Conservation (phyloP, 768 basidiomycete genomes). For the Gymnopilus junonius region DNA sequence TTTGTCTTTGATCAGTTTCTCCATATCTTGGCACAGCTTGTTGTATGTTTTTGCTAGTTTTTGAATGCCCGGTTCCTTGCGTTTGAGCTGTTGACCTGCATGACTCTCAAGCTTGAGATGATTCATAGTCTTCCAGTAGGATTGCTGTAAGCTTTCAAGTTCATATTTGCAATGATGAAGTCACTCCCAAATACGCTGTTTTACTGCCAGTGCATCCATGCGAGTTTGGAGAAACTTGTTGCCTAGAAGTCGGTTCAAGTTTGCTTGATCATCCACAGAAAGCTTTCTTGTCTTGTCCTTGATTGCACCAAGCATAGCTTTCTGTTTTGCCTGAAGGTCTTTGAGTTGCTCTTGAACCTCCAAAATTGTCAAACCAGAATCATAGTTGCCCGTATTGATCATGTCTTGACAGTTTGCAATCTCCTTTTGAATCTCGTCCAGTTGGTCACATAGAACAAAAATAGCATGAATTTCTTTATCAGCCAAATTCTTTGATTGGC, state of each 20-base stretch:
- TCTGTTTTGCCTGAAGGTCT: too few relatives aligned
- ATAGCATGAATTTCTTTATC: conserved; percentile 7
- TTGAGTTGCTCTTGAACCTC: too few relatives aligned
- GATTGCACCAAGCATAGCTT: too few relatives aligned
- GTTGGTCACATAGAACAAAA: conserved; percentile 1
- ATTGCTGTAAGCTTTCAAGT: conserved; percentile 23
- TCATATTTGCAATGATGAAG: conserved; percentile 28
- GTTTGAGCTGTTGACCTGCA: conserved; percentile 26
- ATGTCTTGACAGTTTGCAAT: neutral
- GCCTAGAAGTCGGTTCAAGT: conserved; percentile 3
- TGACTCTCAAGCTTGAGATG: conserved; percentile 29
- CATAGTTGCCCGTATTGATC: neutral
- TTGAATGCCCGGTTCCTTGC: conserved; percentile 4
- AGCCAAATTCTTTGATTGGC: conserved; percentile 12
- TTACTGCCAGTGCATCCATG: conserved; percentile 27
- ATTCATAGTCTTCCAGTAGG: conserved; percentile 25
- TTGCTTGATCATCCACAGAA: conserved; percentile 2
- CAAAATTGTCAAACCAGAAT: too few relatives aligned
- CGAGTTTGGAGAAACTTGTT: conserved; percentile 20
- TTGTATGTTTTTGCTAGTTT: neutral
- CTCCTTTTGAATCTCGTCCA: conserved; percentile 11
- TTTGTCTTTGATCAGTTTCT: too few relatives aligned
- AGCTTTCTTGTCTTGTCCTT: neutral
- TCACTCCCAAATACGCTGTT: conserved; percentile 21
- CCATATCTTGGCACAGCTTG: conserved; percentile 20